Base-by-base conservation (phyloP, 129 eudicot genomes). In the Arctium lappa region DNA sequence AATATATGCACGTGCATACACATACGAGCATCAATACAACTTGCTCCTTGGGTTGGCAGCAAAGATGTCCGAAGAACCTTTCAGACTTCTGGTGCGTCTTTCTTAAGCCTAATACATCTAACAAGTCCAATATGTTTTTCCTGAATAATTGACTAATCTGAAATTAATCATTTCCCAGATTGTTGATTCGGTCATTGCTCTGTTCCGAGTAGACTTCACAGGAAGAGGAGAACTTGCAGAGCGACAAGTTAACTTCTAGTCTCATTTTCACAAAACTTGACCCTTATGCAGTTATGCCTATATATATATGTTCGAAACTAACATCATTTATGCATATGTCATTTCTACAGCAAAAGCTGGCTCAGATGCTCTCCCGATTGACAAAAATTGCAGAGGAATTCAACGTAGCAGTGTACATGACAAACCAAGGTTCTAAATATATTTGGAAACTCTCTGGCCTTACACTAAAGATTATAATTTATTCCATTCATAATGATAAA, bases 211-310 rank as follows among this genome's bases (percentile, higher is more conserved):
- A 60, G 97, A 94, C 84, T 94, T 94, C 86, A 90, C 98, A 34
- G 97, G 97, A 84, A 86, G 97, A 86, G 98, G 98, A 91, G 98
- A 94, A 85, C 94, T 94, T 85, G 98, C 97, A 87, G 98, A 94
- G 6, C 94, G 97, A 46, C 98, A 94, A 94, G 98, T 92, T 40
- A 68, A 30, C 34, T 48, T 33, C 34, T 62, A 38, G 6, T 18
- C 13, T 65, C 4, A 46, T 30, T 12, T 56, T 77, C 46, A 31
- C 42, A 77, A 10, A 32, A 71, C 27, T 16, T 75, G 72, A 3
- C 60, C 31, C 70, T 34, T 72, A 36, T 42, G 72, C 38, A 15
- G 27, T 77, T 75, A 56, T 16, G 2, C 29, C 0, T 63, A 0
- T 69, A 7, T 70, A 2, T n/a, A n/a, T 7, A 33, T 77, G 63